Evolutionary conservation across 345 rosid genomes (phyloP).

Genomic region (Pistacia atlantica): DNA sequence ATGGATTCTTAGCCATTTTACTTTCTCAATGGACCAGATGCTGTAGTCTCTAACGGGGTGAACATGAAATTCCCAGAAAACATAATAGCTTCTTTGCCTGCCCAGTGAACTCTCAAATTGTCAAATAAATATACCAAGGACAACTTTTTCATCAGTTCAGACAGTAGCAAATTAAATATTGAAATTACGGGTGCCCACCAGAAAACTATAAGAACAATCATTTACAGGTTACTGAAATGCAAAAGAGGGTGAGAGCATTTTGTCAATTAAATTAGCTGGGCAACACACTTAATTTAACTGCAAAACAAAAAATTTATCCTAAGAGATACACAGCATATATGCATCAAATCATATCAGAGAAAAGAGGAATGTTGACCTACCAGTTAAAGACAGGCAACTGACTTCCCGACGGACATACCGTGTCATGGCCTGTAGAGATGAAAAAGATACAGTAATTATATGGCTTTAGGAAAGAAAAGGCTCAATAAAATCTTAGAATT

Average conservation of each 20-base stretch:
- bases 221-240: not conserved
- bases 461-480: not conserved
- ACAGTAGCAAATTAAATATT: slow-evolving; percentile 2
- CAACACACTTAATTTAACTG: not conserved
- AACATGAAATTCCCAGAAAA: slow-evolving; percentile 83
- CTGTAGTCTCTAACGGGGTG: slow-evolving; percentile 54
- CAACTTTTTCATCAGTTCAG: not conserved
- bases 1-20: not conserved
- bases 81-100: slow-evolving; percentile 79
- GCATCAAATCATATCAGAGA: not conserved
- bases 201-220: not conserved
- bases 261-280: not conserved
- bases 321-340: too few relatives aligned
- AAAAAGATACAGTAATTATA: slow-evolving; percentile 18
- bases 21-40: slow-evolving; percentile 28
- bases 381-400: slow-evolving; percentile 78
- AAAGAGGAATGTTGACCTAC: slow-evolving; percentile 31
- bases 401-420: slow-evolving; percentile 87
- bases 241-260: not conserved
- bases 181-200: slow-evolving; percentile 16
- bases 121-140: slow-evolving; percentile 11
- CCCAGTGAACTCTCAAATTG: slow-evolving; percentile 24
- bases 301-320: not conserved
- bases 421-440: slow-evolving; percentile 77
- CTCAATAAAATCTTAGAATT: not conserved